These are phyloP conservation scores for Pycnococcus provasolii DNA, from an alignment of 139 green algal genomes.

Conservation along the genomic window DNA sequence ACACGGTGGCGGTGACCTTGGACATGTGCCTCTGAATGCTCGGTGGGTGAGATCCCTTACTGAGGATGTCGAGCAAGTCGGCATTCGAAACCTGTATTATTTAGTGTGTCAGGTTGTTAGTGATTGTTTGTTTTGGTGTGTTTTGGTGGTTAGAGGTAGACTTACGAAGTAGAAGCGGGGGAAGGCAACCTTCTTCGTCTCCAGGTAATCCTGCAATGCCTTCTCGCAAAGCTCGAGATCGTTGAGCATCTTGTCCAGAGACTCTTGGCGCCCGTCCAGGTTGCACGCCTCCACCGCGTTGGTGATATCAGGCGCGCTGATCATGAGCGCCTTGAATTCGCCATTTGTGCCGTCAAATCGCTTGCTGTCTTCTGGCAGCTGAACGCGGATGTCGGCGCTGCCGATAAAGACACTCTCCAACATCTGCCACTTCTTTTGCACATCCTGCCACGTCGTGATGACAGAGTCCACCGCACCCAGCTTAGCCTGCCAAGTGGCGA, in stretches of 20 bases:
- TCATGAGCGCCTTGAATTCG: slow-evolving; percentile 58
- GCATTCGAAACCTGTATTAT: slow-evolving; percentile 61
- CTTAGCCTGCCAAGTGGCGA: slow-evolving; percentile 73
- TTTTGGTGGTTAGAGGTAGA: too few relatives aligned
- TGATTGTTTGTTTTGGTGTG: slow-evolving; percentile 31
- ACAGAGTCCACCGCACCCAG: slow-evolving; percentile 69
- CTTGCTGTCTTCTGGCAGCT: slow-evolving; percentile 79
- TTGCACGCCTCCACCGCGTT: slow-evolving; percentile 82
- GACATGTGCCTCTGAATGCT: slow-evolving; percentile 71
- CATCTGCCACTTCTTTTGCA: slow-evolving; percentile 83
- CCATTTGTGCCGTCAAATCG: slow-evolving; percentile 72
- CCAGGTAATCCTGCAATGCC: slow-evolving; percentile 80
- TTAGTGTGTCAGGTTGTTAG: slow-evolving; percentile 71
- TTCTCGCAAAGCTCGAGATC: slow-evolving; percentile 88
- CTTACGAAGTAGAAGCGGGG: slow-evolving; percentile 87
- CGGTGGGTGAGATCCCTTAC: slow-evolving; percentile 70
- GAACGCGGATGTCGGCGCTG: slow-evolving; percentile 73
- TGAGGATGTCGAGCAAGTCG: slow-evolving; percentile 84
- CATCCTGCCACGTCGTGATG: slow-evolving; percentile 63
- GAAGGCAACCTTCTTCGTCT: slow-evolving; percentile 82
- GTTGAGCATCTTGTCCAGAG: slow-evolving; percentile 68
- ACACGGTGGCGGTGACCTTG: slow-evolving; percentile 84
- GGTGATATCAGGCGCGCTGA: slow-evolving; percentile 51
- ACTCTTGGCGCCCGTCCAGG: slow-evolving; percentile 70
- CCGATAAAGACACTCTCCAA: slow-evolving; percentile 83